phyloP scores from a whole-genome alignment of 169 alveolate species.

The Plasmodium cynomolgi region DNA sequence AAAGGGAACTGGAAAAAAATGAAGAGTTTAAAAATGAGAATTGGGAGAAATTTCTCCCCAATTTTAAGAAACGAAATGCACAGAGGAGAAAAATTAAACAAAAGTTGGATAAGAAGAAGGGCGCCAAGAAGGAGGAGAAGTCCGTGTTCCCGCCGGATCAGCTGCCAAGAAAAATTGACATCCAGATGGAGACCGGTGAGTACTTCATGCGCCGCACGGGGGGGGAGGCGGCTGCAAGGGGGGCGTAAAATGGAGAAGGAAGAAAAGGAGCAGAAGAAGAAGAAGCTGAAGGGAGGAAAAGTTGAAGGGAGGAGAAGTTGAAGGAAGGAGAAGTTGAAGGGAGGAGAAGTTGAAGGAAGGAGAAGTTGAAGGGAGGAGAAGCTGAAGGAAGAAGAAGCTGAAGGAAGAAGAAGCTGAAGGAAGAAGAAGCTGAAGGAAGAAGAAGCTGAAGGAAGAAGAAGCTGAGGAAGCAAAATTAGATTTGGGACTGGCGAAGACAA shows the following conservation, averaged over 20 bases:
- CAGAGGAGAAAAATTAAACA: slow-evolving; percentile 87
- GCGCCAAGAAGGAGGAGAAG: slow-evolving; percentile 20
- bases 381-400: too few species aligned
- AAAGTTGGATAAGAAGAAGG: slow-evolving; percentile 36
- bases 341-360: background rate
- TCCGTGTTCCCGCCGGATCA: slow-evolving; percentile 74
- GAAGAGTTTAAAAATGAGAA: slow-evolving; percentile 92
- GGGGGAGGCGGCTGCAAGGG: background rate
- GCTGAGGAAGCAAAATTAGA: slow-evolving; percentile 30
- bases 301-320: background rate
- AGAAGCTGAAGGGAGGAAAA: too few species aligned
- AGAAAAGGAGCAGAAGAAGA: too few species aligned
- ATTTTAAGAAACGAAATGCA: slow-evolving; percentile 96
- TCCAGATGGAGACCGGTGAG: slow-evolving; percentile 98
- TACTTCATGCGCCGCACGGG: slow-evolving; percentile 84
- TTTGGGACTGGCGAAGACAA: background rate
- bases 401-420: slow-evolving; percentile 81
- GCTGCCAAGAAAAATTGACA: slow-evolving; percentile 97
- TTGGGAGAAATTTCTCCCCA: slow-evolving; percentile 99
- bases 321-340: background rate
- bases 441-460: slow-evolving; percentile 37
- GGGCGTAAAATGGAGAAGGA: too few species aligned
- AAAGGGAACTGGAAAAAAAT: slow-evolving; percentile 97
- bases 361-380: background rate
- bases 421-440: slow-evolving; percentile 12